phyloP scores from a whole-genome alignment of 2,329 filamentous ascomycete genomes.

The Rhytidhysteron rufulum region DNA sequence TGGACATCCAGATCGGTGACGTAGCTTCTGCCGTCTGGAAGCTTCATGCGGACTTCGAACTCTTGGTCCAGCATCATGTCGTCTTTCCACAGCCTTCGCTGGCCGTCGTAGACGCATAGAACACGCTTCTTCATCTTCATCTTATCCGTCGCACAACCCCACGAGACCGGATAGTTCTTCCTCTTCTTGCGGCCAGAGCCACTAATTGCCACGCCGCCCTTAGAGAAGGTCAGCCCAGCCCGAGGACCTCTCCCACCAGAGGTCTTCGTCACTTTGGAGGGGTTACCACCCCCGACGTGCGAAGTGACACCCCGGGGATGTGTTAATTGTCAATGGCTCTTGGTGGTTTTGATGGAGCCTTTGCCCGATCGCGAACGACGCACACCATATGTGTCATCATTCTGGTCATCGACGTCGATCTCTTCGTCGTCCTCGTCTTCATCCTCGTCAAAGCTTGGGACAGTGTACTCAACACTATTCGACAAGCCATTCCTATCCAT shows the following conservation, averaged over 20 bases:
- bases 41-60: conserved; percentile 83
- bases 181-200: conserved; percentile 74
- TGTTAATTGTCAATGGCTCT: conserved; percentile 50
- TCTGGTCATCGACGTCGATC: conserved; percentile 48
- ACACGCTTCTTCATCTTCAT: conserved; percentile 99
- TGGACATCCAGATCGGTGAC: conserved; percentile 92
- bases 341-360: conserved; percentile 48
- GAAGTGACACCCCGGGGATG: conserved; percentile 47
- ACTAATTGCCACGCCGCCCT: conserved; percentile 63
- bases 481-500: conserved; percentile 37
- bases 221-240: conserved; percentile 71
- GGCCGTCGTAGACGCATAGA: conserved; percentile 86
- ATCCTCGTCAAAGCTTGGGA: conserved; percentile 49
- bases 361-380: conserved; percentile 45
- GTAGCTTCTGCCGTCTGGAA: conserved; percentile 66
- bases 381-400: conserved; percentile 53
- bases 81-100: conserved; percentile 86
- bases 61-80: conserved; percentile 98
- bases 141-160: conserved; percentile 87
- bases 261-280: conserved; percentile 37
- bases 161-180: conserved; percentile 88
- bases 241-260: conserved; percentile 26
- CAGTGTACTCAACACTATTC: conserved; percentile 43
- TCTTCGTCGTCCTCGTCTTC: conserved; percentile 59
- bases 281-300: conserved; percentile 32